Evolutionary conservation across 306 rosid species (phyloP), one percentile per base, ranked within the genome.

Genomic region (Astragalus glycyphyllos): DNA sequence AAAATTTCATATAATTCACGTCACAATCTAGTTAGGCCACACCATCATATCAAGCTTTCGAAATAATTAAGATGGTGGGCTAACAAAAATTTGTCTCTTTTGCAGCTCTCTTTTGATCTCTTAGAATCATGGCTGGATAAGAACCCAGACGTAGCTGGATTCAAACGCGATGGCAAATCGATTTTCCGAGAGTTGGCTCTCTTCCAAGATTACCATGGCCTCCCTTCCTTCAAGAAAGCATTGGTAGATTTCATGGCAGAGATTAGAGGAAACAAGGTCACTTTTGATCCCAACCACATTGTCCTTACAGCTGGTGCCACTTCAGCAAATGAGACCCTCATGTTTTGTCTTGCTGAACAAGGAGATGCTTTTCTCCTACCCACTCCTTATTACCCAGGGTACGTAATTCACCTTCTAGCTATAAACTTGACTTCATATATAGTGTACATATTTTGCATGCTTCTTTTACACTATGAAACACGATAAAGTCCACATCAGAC

Each of bases 201-300:
- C 51, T 94, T 94, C 83, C 99, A 94, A 68, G 99, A 94, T 74
- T 94, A 91, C 65, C 96, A 87, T 46, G 99, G 99, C 45, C 84
- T 94, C 3, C 96, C 97, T 2, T 81, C 82, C 4, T 94, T 94
- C 90, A 94, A 94, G 76, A 87, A 81, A 64, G 89, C 92, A 40
- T 73, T 91, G 87, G 92, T 81, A 5, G 92, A 87, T 29, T 89
- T 86, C 87, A 91, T 91, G 97, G 83, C 89, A 0, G 89, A 87
- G 73, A 91, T 85, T 38, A 71, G 97, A 83, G 96, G 89, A 32
- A 80, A 87, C 88, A 85, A 73, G 31, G 86, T 89, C 8, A 79
- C 79, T 12, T 91, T 91, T 40, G 83, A 89, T 50, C 89, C 96
- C 51, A 73, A 70, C 79, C 84, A 82, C 81, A 68, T 91, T 13